Percentiles rank a stretch among this genome's conserved stretches.
These are phyloP conservation scores for Leonotis leonurus DNA, from an alignment of 257 asterid species.

Conservation along the genomic window DNA sequence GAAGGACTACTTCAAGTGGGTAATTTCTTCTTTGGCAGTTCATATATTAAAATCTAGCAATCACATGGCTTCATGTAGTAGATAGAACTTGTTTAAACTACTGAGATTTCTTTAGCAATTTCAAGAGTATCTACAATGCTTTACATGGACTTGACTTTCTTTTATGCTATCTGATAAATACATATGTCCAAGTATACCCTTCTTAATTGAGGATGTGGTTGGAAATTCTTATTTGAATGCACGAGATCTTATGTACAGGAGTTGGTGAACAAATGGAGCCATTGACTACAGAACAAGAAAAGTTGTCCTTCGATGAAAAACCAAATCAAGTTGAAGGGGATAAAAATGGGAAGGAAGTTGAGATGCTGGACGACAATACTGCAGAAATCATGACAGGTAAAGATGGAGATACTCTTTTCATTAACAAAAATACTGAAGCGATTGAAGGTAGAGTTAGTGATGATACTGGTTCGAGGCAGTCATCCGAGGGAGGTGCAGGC, in stretches of 20 bases:
- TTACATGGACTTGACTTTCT: not conserved
- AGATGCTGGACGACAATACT: conserved; percentile 26
- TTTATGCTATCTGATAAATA: conserved; percentile 1
- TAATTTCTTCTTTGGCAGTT: conserved; percentile 8
- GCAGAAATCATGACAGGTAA: conserved; percentile 36
- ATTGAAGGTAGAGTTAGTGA: conserved; percentile 35
- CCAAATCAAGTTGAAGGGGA: conserved; percentile 31
- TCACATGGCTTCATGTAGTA: not conserved
- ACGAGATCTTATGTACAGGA: conserved; percentile 35
- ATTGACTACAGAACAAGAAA: conserved; percentile 49
- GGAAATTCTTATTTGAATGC: conserved; percentile 12
- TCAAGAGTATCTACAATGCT: not conserved
- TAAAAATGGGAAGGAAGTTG: conserved; percentile 34
- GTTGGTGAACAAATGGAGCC: conserved; percentile 55
- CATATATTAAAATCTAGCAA: not conserved
- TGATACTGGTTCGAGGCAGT: conserved; percentile 26
- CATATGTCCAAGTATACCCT: conserved; percentile 2
- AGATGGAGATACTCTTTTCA: conserved; percentile 29
- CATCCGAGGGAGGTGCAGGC: conserved; percentile 36
- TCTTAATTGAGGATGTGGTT: not conserved
- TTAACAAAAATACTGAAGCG: conserved; percentile 35
- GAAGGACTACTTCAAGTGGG: conserved; percentile 55
- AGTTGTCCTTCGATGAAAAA: conserved; percentile 39
- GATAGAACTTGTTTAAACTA: conserved; percentile 1
- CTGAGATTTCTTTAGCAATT: not conserved